Evolutionary conservation across 2,329 filamentous ascomycete genomes (phyloP), one percentile per base, ranked within the genome.

Genomic region (Fonsecaea monophora): DNA sequence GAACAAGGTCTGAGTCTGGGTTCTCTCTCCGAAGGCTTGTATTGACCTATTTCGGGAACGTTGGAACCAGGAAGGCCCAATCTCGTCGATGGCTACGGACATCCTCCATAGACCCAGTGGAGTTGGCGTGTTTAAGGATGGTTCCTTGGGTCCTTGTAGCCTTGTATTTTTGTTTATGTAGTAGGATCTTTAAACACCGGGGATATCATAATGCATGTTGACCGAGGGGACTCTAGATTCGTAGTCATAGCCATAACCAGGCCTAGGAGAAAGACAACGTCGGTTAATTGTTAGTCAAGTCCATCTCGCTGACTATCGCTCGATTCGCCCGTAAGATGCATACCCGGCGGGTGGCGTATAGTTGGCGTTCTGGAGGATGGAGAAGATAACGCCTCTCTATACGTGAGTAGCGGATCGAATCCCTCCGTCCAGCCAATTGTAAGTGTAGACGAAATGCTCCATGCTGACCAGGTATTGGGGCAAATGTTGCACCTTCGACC

Each of bases 211-310:
- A 38, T 38, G 15, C 40, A n/a, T 45, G 40, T n/a, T 7, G 9
- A 18, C 58, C 45, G 53, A 53, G 45, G 15, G 45, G n/a, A 25
- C 10, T 12, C 32, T 8, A 12, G 58, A 13, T 5, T 37, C 42
- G n/a, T 60, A 48, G 37, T 3, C 58, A 32, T 21, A 35, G 25
- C 45, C 12, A 13, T 38, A 38, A 7, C 8, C 35, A 38, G 15
- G 38, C 12, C 13, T 13, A 32, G 59, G 53, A 37, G 21, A 34
- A 18, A 42, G 18, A 25, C n/a, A 15, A 21, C 21, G 2, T 34
- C 48, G 59, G 45, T 54, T 54, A 61, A 54, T 37, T 40, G 38
- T 40, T 13, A 25, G 45, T 35, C 37, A 18, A 18, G 40, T n/a
- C 40, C 15, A 18, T 45, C 40, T 18, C 2, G n/a, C 15, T 45